A percentile compares a stretch with the other conserved stretches of the same genome.
phyloP scores from a whole-genome alignment of 306 rosid genomes.

The Comarum palustre region DNA sequence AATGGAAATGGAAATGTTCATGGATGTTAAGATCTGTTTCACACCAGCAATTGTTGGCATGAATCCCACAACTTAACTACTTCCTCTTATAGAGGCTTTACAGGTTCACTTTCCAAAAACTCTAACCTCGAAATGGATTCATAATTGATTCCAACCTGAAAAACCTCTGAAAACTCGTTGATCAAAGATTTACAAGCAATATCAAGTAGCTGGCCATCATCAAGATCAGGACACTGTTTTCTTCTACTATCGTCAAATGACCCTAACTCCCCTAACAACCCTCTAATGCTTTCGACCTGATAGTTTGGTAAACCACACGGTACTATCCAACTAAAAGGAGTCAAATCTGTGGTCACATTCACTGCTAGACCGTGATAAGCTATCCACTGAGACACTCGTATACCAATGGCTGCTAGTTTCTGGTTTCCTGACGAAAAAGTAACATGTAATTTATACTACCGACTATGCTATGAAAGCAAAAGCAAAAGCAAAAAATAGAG shows the following conservation, averaged over 20 bases:
- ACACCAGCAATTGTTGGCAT: background rate
- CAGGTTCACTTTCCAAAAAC: slow-evolving; percentile 18
- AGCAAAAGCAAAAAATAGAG: too few species aligned
- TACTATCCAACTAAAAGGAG: slow-evolving; percentile 57
- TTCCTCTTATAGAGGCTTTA: background rate
- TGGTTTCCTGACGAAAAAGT: slow-evolving; percentile 49
- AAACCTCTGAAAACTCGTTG: slow-evolving; percentile 58
- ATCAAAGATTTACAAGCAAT: slow-evolving; percentile 46
- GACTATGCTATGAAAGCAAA: background rate
- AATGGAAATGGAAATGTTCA: background rate
- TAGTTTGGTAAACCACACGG: slow-evolving; percentile 69
- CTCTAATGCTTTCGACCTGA: slow-evolving; percentile 62
- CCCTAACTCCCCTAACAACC: slow-evolving; percentile 36
- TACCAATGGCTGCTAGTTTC: slow-evolving; percentile 76
- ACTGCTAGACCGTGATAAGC: slow-evolving; percentile 71
- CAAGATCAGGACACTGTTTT: slow-evolving; percentile 10
- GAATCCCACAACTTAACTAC: background rate
- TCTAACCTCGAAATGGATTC: slow-evolving; percentile 28
- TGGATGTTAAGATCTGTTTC: background rate
- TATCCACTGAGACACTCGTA: slow-evolving; percentile 60
- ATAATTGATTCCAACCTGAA: slow-evolving; percentile 44
- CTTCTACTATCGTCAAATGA: slow-evolving; percentile 16
- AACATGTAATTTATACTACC: background rate
- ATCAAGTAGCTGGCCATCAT: slow-evolving; percentile 43
- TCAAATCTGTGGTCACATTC: slow-evolving; percentile 60